phyloP scores from a whole-genome alignment of 441 rosid species.

The Euphorbia schlechtendalii region DNA sequence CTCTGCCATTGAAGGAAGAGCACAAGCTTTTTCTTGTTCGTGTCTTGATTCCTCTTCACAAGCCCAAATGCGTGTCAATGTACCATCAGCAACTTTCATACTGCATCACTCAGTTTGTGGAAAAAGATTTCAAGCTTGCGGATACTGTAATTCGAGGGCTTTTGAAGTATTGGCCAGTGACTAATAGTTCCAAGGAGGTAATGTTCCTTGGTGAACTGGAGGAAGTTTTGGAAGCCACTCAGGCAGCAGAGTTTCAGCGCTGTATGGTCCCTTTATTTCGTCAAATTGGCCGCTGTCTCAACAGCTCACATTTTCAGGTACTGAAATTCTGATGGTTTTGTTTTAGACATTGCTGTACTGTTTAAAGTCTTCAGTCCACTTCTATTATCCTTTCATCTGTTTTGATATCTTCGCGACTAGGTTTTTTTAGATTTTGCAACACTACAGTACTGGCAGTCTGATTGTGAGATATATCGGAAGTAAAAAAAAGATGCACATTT shows the following conservation, averaged over 20 bases:
- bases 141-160: conserved; percentile 77
- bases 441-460: background rate
- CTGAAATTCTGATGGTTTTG: conserved; percentile 8
- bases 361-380: background rate
- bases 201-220: conserved; percentile 88
- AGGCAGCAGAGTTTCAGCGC: conserved; percentile 75
- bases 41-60: conserved; percentile 81
- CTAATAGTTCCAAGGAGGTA: conserved; percentile 21
- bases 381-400: background rate
- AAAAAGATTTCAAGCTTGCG: conserved; percentile 79
- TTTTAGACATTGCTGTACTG: background rate
- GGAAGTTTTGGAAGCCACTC: conserved; percentile 83
- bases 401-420: background rate
- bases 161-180: conserved; percentile 52
- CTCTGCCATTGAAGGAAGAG: conserved; percentile 88
- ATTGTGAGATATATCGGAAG: background rate
- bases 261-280: conserved; percentile 74
- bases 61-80: conserved; percentile 62
- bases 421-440: background rate
- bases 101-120: conserved; percentile 80
- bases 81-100: conserved; percentile 85
- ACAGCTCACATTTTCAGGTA: conserved; percentile 88
- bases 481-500: background rate
- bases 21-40: conserved; percentile 76
- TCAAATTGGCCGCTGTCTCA: conserved; percentile 62